Evolutionary conservation across 2,329 filamentous ascomycete species (phyloP).

Genomic region (Periconia digitata): DNA sequence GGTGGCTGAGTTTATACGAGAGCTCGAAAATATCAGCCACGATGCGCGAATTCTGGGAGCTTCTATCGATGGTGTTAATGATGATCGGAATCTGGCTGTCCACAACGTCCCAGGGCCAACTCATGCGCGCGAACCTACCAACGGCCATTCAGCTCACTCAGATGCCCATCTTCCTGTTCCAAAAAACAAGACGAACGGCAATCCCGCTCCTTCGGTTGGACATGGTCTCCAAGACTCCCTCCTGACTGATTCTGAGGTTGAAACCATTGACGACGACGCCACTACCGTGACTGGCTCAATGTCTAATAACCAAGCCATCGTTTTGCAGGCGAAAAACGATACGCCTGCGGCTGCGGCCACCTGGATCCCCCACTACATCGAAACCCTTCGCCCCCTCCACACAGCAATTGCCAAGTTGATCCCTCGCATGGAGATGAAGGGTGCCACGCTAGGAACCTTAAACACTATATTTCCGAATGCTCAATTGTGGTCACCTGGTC

Average conservation of each 20-base stretch:
- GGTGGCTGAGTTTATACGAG: conserved; percentile 13
- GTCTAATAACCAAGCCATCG: background rate
- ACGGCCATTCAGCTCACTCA: background rate
- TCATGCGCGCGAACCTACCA: conserved; percentile 4
- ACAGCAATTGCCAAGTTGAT: conserved; percentile 14
- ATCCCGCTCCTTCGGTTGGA: background rate
- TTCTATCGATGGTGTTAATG: conserved; percentile 9
- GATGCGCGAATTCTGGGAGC: conserved; percentile 10
- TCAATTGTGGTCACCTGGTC: conserved; percentile 46
- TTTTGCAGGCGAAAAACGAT: no score
- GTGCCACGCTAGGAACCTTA: conserved; percentile 42
- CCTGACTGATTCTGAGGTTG: background rate
- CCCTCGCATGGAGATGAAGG: conserved; percentile 19
- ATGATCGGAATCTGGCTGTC: background rate
- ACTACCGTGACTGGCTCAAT: background rate
- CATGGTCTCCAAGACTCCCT: conserved; percentile 3
- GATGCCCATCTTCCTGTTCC: no score
- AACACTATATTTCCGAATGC: conserved; percentile 35
- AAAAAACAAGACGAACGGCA: background rate
- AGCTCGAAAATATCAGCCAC: conserved; percentile 19
- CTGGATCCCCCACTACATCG: conserved; percentile 44
- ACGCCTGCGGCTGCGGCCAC: no score
- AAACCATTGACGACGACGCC: conserved; percentile 7
- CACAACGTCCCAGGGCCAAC: conserved; percentile 11
- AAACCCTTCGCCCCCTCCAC: conserved; percentile 27